Base-by-base conservation (phyloP, 2,329 filamentous ascomycete genomes). In the Ambrosiella cleistominuta region DNA sequence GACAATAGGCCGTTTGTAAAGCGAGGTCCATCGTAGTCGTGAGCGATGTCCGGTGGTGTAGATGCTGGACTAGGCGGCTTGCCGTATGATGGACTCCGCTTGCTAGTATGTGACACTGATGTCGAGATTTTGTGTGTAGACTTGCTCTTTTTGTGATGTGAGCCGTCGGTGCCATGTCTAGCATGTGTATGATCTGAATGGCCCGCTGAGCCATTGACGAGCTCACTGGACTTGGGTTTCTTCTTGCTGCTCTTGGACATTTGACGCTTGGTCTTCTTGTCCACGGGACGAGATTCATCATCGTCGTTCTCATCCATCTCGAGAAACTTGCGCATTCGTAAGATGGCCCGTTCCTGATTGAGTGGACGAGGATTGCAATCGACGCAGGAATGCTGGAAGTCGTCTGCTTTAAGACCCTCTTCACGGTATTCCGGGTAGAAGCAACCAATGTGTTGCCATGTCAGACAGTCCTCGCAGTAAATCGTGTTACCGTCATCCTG, bases 401-500 rank as follows among this genome's bases (percentile, higher is more conserved):
- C 77, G 60, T 80, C 76, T 74, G 84, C 70, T 15, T 39, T 9
- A 69, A 90, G 71, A 72, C 86, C 77, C 75, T 86, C 76, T 69
- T 82, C 78, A 67, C 81, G 79, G 65, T 88, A 86, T 63, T 80
- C 70, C 19, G 80, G 80, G 69, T 97, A 97, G 72, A 95, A 97
- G 72, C 93, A 98, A 68, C 89, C 84, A 66, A 95, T 95, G 71
- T 98, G 93, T 72, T 98, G 93, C 93, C 93, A 98, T 54, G 89
- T 93, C 68, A 95, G 87, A 76, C 93, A 98, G 60, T 78, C 81
- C 69, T 97, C 93, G 76, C 93, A 98, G 71, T 90, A 88, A 62
- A 98, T 94, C 61, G 93, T 98, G 71, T 88, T 91, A 71, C 93
- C 93, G 75, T 98, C 93, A 76, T 98, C 93, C 74, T 95, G 89